Base-by-base conservation (phyloP, 805 yeast species). In the Candida boidinii region DNA sequence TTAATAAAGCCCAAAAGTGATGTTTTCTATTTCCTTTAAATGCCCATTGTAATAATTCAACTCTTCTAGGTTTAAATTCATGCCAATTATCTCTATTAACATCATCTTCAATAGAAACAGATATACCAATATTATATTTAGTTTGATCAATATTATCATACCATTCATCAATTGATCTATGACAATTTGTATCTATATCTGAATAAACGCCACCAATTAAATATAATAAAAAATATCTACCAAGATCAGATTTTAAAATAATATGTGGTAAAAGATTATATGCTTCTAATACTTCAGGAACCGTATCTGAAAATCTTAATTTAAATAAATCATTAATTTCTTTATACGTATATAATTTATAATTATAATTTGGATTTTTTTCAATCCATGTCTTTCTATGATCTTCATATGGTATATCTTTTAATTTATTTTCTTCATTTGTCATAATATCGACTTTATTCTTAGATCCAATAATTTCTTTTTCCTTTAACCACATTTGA, bases 401-500 rank as follows among this genome's bases (percentile, higher is more conserved):
- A 7, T 28, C 30, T 8, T 5, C 3, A 26, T 41, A 35, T 3
- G 47, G 53, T 70, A 77, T 17, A 10, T 37, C 36, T n/a, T 26
- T 33, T 13, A 33, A 28, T n/a, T 5, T 13, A 18, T 12, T 7
- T n/a, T 29, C 26, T 81, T 53, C 79, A 75, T 27, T 68, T 52
- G 25, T 66, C 73, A 54, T 79, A 80, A 35, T 73, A 69, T 28
- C 75, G 57, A 5, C 80, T 78, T 43, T 73, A 76, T 48, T 76
- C 79, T 73, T 48, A 87, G 56, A 42, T 70, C 74, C 20, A 76
- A 79, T 50, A 79, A 19, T 24, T 12, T 29, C 32, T 29, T 25
- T 25, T 17, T 16, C 16, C 26, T 22, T 29, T 12, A 21, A 21
- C 32, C 32, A 29, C 32, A 29, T 29, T 29, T 29, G 32, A 20